Evolutionary conservation across 495 filamentous ascomycete species (phyloP), one percentile per base, ranked within the genome.

Genomic region (Aspergillus wentii): DNA sequence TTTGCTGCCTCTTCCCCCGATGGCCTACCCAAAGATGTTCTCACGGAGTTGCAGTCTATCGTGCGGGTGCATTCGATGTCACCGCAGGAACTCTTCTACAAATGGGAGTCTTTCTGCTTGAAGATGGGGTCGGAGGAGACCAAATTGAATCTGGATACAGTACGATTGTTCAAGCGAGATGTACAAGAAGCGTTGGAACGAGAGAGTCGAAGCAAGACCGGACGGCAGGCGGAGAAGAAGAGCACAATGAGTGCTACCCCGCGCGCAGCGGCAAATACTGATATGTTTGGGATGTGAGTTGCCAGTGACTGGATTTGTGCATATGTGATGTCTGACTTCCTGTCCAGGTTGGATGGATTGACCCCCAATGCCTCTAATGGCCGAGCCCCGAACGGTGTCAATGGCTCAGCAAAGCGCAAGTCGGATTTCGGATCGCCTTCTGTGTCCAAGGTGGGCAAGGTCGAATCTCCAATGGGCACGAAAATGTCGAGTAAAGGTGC

Each of bases 81-180:
- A 19, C 69, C 76, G 17, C 76, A 95, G 54, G 91, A 98, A 49
- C 71, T 96, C 13, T 95, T 84, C 57, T 96, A 81, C 76, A 95
- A 96, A 75, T 98, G 92, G 92, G 91, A 98, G 52, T 87, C 87
- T 0, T 97, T 95, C 69, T 84, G 80, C 55, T 83, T 98, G 48
- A 95, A 90, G 65, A 92, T 96, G 85, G 79, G 79, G 4, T 51
- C 71, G 25, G 85, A 90, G 15, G 81, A 88, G 44, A 80, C 76
- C 28, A 85, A 76, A 35, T 55, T 90, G 38, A 75, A 79, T 42
- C 56, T 89, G 17, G 73, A 82, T 13, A 85, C 75, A 1, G 74
- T 85, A 27, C 69, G 80, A 37, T 72, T 76, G 28, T 86, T 98
- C 46, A 95, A 94, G 58, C 82, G 87, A 52, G 82, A 91, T 63